phyloP scores from a whole-genome alignment of 1,139 yeast genomes.

The Hanseniaspora gamundiae region DNA sequence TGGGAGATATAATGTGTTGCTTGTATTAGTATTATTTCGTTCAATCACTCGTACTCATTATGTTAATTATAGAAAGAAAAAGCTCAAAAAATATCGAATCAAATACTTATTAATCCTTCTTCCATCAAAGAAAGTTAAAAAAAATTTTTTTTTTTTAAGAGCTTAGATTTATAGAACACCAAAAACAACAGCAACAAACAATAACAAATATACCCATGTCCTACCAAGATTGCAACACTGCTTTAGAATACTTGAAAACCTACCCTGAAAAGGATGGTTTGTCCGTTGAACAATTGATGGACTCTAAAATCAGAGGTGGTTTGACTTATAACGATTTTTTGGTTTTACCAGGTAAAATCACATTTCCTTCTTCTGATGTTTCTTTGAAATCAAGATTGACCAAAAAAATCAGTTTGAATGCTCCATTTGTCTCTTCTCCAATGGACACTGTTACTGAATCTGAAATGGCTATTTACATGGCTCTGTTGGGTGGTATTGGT shows the following conservation, averaged over 20 bases:
- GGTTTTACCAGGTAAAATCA: slow-evolving; percentile 88
- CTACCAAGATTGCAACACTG: slow-evolving; percentile 45
- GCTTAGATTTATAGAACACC: background rate
- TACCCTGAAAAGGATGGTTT: slow-evolving; percentile 77
- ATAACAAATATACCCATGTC: slow-evolving; percentile 15
- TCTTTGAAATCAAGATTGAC: slow-evolving; percentile 76
- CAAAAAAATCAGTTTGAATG: slow-evolving; percentile 77
- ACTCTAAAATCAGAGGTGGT: slow-evolving; percentile 85
- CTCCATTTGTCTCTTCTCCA: slow-evolving; percentile 96
- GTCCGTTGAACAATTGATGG: slow-evolving; percentile 74
- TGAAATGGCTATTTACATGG: slow-evolving; percentile 97
- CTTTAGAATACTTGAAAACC: slow-evolving; percentile 51
- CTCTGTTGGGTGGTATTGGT: slow-evolving; percentile 98
- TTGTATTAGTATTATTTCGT: background rate
- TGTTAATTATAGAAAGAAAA: background rate
- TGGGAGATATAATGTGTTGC: background rate
- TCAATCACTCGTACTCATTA: background rate
- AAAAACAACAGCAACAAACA: background rate
- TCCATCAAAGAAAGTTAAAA: too few relatives aligned
- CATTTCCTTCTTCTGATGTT: slow-evolving; percentile 72
- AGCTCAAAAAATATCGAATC: slow-evolving; percentile 4
- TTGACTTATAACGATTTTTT: slow-evolving; percentile 94
- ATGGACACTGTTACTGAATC: slow-evolving; percentile 99
- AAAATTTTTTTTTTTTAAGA: background rate
- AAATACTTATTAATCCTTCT: background rate